Conservation (phyloP, 805 yeast genomes). For the Ogataea pilisensis region DNA sequence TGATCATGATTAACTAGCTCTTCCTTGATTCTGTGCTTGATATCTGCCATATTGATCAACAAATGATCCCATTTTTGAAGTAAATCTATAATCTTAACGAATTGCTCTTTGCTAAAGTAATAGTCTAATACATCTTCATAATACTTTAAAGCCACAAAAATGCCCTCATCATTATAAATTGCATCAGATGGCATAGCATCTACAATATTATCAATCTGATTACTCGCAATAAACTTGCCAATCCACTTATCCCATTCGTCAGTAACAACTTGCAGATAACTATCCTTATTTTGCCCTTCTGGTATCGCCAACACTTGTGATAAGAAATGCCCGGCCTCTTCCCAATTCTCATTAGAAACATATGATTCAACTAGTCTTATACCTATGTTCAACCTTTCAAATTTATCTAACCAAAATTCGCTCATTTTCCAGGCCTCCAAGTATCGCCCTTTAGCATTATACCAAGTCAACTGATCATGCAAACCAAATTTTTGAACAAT, state of each 20-base stretch:
- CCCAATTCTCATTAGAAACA: conserved; percentile 47
- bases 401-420: conserved; percentile 46
- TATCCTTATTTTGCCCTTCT: conserved; percentile 19
- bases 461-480: conserved; percentile 74
- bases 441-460: conserved; percentile 45
- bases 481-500: conserved; percentile 67
- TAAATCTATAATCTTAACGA: conserved; percentile 36
- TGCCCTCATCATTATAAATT: conserved; percentile 16
- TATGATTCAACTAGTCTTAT: conserved; percentile 46
- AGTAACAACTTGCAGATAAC: conserved; percentile 19
- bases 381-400: conserved; percentile 58
- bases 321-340: conserved; percentile 49
- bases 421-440: conserved; percentile 79
- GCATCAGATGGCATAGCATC: conserved; percentile 51
- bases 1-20: conserved; percentile 32
- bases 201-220: conserved; percentile 44
- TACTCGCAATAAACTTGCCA: conserved; percentile 44
- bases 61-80: conserved; percentile 55
- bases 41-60: conserved; percentile 42
- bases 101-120: conserved; percentile 37
- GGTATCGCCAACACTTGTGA: conserved; percentile 32
- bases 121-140: conserved; percentile 47
- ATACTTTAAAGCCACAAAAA: conserved; percentile 32
- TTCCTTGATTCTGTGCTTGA: conserved; percentile 46
- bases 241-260: conserved; percentile 68